These are phyloP conservation scores for Breviolum minutum DNA, from an alignment of 73 alveolate genomes.

Conservation along the genomic window DNA sequence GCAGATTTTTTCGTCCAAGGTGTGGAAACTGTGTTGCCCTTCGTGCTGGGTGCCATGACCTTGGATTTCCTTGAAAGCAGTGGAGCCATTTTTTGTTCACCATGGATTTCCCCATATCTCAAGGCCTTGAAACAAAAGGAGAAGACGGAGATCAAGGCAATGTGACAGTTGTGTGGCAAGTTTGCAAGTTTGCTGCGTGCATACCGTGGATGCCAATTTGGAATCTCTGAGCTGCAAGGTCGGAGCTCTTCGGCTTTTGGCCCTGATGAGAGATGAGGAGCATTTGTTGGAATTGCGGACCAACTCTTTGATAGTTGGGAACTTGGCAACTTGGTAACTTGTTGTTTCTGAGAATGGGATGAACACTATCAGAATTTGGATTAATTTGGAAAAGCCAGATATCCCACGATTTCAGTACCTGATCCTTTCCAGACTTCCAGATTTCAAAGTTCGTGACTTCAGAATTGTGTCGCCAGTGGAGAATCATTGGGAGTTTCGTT, in stretches of 20 bases:
- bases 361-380: no score
- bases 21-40: constrained; percentile 63
- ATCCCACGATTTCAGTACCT: no score
- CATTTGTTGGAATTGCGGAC: not conserved
- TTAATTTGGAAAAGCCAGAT: no score
- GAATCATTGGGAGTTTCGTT: no score
- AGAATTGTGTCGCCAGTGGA: no score
- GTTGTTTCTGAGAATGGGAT: no score
- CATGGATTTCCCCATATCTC: not conserved
- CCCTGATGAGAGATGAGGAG: constrained; percentile 82
- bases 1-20: not conserved
- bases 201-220: not conserved
- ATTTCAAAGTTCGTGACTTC: no score
- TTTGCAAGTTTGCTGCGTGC: not conserved
- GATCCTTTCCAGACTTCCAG: no score
- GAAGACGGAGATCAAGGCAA: constrained; percentile 77
- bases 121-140: constrained; percentile 77
- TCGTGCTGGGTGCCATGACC: constrained; percentile 24
- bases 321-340: no score
- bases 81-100: not conserved
- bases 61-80: not conserved
- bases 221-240: not conserved
- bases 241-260: constrained; percentile 79
- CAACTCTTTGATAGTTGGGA: not conserved
- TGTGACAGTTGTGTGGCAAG: not conserved